Evolutionary conservation across 1,284 basidiomycete species (phyloP), one percentile per base, ranked within the genome.

Genomic region (Stygiomarasmius scandens): DNA sequence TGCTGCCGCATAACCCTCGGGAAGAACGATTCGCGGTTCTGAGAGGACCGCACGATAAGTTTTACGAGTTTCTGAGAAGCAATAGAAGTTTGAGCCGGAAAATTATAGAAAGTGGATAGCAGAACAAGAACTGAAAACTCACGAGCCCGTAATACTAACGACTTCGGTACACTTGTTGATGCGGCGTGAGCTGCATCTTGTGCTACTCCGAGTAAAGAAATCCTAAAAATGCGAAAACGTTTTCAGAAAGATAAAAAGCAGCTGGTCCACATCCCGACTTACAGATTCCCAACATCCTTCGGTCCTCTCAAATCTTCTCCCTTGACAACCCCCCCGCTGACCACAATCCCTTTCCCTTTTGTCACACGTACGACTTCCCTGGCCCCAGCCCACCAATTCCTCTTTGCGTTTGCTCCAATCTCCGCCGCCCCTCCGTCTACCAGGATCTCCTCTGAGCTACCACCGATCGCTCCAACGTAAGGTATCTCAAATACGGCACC

Each of bases 401-500:
- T 72, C 69, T 90, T 89, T 16, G 81, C 80, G 11, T 16, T 19
- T 9, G 82, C 84, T 27, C 76, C 79, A 54, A 45, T 11, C 32
- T 85, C 82, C 3, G 79, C 80, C 0, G 74, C 80, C 2, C 81
- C 80, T 3, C 80, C 75, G 32, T 82, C 71, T 2, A 69, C 60
- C 16, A 82, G 66, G 12, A 72, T 63, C 0, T 74, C 60, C 46
- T 85, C 85, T 5, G 77, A 77, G 48, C 86, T 84, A 0, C 80
- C 84, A 1, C 85, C 83, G 0, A 93, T 71, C 0, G 89, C 87
- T 16, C 90, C 90, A 0, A 83, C 81, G 62, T 95, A 93, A 58
- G 77, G 80, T 50, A 96, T 81, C 69, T 95, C 93, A 65, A 96
- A 95, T 0, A 88, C 87, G 0, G 87, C 87, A 5, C 94, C 94